Conservation (phyloP, 192 early-diverging fungal genomes). For the Coemansia furcata region DNA sequence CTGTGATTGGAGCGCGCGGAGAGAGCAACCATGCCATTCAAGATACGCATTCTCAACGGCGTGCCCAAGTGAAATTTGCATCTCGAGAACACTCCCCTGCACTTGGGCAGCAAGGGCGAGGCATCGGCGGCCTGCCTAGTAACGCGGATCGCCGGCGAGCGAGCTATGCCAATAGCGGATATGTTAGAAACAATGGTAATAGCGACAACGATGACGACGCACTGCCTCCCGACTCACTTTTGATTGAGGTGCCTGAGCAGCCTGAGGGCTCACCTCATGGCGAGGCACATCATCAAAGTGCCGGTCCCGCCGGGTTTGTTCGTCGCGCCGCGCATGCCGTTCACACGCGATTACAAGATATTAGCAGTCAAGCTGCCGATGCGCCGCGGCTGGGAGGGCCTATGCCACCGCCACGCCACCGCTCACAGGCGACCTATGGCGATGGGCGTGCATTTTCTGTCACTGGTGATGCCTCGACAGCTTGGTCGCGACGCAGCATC, state of each 20-base stretch:
- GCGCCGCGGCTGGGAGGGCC: slow-evolving; percentile 28
- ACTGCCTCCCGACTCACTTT: slow-evolving; percentile 37
- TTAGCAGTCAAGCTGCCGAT: slow-evolving; percentile 36
- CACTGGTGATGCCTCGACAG: slow-evolving; percentile 11
- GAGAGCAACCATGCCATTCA: not conserved
- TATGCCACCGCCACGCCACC: slow-evolving; percentile 40
- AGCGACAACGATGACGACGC: slow-evolving; percentile 25
- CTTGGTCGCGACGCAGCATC: slow-evolving; percentile 16
- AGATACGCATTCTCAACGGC: not conserved
- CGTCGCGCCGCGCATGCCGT: slow-evolving; percentile 44
- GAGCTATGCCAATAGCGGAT: not conserved
- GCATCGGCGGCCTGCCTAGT: not conserved
- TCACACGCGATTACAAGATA: slow-evolving; percentile 41
- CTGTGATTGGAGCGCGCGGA: slow-evolving; percentile 13
- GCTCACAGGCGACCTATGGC: slow-evolving; percentile 17
- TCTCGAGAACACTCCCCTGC: not conserved
- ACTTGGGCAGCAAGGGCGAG: not conserved
- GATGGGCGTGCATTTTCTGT: slow-evolving; percentile 30
- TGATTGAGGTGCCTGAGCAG: slow-evolving; percentile 32
- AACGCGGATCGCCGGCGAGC: not conserved
- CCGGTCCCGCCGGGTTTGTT: slow-evolving; percentile 30
- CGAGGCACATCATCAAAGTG: not conserved
- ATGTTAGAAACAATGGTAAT: not conserved
- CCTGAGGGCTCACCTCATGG: not conserved
- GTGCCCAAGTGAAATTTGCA: not conserved